Percentiles rank a stretch among this genome's conserved stretches.
These are phyloP conservation scores for Epichloe elymi DNA, from an alignment of 2,329 filamentous ascomycete genomes.

Conservation along the genomic window DNA sequence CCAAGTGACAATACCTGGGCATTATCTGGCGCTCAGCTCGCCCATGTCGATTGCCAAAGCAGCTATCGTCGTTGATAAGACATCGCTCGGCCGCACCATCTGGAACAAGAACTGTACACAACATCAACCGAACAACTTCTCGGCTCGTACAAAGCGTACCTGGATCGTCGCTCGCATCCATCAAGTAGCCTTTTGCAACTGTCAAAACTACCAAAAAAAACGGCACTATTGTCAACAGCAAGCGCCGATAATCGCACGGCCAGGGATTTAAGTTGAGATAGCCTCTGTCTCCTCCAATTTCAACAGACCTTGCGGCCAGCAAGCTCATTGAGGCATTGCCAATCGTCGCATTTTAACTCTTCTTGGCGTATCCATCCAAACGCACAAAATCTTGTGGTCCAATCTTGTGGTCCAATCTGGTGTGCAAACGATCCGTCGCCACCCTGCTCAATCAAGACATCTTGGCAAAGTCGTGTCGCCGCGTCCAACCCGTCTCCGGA, in stretches of 20 bases:
- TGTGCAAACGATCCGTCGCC: neutral
- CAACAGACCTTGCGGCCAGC: neutral
- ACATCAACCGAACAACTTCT: no score
- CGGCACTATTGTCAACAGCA: no score
- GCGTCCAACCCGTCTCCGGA: conserved; percentile 8
- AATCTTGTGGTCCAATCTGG: neutral
- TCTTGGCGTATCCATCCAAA: neutral
- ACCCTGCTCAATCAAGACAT: neutral
- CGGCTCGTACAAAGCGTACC: no score
- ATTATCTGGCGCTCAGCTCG: no score
- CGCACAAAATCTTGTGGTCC: neutral
- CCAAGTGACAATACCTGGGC: no score
- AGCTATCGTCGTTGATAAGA: no score
- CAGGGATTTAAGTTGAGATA: neutral
- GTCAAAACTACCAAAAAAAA: no score
- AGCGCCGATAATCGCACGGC: neutral
- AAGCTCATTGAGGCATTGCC: neutral
- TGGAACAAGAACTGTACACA: no score
- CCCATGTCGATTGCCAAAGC: no score
- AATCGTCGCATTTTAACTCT: neutral
- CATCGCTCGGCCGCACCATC: no score
- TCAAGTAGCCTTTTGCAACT: no score
- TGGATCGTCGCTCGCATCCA: no score
- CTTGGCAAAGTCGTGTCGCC: conserved; percentile 1
- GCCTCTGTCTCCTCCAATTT: neutral